These are phyloP conservation scores for Scedosporium boydii DNA, from an alignment of 2,329 filamentous ascomycete genomes.

Conservation along the genomic window DNA sequence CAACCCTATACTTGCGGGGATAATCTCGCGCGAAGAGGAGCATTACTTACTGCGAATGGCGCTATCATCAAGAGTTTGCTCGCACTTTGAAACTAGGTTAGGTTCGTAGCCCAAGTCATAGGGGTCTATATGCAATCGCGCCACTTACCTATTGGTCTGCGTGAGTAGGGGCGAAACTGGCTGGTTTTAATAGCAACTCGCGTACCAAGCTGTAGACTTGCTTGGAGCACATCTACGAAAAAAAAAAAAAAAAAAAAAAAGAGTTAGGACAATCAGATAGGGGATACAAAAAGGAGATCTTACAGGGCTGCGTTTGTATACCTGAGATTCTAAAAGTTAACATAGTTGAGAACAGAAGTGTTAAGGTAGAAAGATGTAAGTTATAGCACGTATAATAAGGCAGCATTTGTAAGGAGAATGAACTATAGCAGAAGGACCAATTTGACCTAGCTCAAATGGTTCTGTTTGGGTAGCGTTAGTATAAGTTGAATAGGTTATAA, in stretches of 20 bases:
- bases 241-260: too few species aligned
- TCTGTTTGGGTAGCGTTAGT: conserved; percentile 27
- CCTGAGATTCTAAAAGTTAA: neutral
- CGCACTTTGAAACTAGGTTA: conserved; percentile 42
- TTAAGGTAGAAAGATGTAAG: too few species aligned
- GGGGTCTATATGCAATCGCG: neutral
- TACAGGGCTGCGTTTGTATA: conserved; percentile 34
- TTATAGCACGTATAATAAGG: too few species aligned
- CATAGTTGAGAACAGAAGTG: conserved; percentile 44
- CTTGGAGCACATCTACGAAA: conserved; percentile 37
- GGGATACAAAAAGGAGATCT: conserved; percentile 9
- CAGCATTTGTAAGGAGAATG: too few species aligned
- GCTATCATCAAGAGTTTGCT: conserved; percentile 68
- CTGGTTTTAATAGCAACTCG: conserved; percentile 31
- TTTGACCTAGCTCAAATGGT: conserved; percentile 72
- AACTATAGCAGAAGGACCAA: conserved; percentile 52
- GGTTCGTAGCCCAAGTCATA: neutral
- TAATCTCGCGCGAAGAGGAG: neutral
- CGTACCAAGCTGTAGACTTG: conserved; percentile 35
- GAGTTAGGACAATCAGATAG: conserved; percentile 7
- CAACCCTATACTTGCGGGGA: neutral
- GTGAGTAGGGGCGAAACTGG: conserved; percentile 22
- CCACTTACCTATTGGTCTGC: conserved; percentile 17
- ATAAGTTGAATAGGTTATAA: neutral
- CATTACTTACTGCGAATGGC: conserved; percentile 47